Conservation (phyloP, 805 yeast species). For the Kazachstania africana region DNA sequence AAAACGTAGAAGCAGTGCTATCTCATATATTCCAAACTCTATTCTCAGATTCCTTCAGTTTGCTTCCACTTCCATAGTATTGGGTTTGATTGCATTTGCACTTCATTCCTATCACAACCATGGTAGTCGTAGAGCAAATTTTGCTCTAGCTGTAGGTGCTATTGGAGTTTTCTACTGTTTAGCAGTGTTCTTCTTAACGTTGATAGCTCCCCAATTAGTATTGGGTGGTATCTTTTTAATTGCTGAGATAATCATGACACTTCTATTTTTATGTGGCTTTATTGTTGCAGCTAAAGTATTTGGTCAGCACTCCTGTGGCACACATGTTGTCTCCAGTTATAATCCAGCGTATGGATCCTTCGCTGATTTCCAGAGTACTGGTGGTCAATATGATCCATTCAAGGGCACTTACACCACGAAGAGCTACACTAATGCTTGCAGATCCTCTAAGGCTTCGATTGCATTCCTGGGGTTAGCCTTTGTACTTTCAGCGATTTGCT, state of each 20-base stretch:
- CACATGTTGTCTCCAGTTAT: constrained; percentile 6
- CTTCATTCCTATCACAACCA: constrained; percentile 12
- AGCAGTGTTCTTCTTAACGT: constrained; percentile 10
- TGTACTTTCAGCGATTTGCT: constrained; percentile 18
- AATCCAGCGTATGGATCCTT: constrained; percentile 9
- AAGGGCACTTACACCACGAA: constrained; percentile 8
- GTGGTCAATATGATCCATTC: constrained; percentile 12
- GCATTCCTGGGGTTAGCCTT: constrained; percentile 25
- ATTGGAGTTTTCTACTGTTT: constrained; percentile 23
- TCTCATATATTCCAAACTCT: background rate
- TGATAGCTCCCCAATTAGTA: constrained; percentile 11
- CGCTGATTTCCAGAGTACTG: constrained; percentile 1
- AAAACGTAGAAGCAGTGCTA: background rate
- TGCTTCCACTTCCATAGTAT: constrained; percentile 18
- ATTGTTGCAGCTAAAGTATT: constrained; percentile 25
- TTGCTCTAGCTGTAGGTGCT: constrained; percentile 21
- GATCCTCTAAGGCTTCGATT: constrained; percentile 22
- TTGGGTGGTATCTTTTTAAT: constrained; percentile 19
- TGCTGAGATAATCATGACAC: constrained; percentile 18
- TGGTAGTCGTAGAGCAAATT: constrained; percentile 24
- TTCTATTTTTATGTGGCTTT: constrained; percentile 27
- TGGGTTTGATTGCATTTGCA: constrained; percentile 22
- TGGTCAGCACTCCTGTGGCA: constrained; percentile 21
- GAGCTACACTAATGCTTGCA: constrained; percentile 14
- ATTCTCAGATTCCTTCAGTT: constrained; percentile 16